phyloP scores from a whole-genome alignment of 2,329 filamentous ascomycete genomes.

The Teratosphaeria epicoccoides region DNA sequence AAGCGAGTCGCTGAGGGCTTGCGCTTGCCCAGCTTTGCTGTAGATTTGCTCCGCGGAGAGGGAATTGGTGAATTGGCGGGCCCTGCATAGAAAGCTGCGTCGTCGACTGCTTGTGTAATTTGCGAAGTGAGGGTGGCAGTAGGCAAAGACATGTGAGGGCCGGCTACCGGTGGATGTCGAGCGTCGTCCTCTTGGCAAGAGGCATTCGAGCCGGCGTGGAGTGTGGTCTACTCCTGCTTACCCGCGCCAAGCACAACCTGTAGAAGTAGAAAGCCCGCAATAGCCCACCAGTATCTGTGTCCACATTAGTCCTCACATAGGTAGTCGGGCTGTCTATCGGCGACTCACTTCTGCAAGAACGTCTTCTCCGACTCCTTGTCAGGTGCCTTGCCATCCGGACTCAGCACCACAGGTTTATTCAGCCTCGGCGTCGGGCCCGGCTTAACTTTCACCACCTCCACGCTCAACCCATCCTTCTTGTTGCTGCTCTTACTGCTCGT shows the following conservation, averaged over 20 bases:
- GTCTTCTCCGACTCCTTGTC: conserved; percentile 38
- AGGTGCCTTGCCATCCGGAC: conserved; percentile 44
- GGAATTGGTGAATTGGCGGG: too few species aligned
- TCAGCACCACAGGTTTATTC: conserved; percentile 46
- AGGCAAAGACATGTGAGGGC: too few species aligned
- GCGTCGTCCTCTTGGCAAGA: too few species aligned
- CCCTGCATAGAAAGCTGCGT: too few species aligned
- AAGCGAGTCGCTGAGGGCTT: too few species aligned
- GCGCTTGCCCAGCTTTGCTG: too few species aligned
- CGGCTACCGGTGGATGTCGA: too few species aligned
- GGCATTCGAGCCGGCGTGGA: too few species aligned
- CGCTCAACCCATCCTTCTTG: conserved; percentile 29
- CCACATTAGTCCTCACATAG: too few species aligned
- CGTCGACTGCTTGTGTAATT: too few species aligned
- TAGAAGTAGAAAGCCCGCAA: conserved; percentile 37
- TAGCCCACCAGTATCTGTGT: conserved; percentile 41
- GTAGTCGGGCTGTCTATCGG: background rate
- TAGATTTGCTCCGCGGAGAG: too few species aligned
- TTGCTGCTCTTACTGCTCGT: conserved; percentile 7
- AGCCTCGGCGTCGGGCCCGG: conserved; percentile 33
- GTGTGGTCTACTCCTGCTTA: conserved; percentile 15
- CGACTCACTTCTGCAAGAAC: conserved; percentile 41
- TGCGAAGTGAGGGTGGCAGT: too few species aligned
- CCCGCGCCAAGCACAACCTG: conserved; percentile 36
- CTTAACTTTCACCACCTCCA: conserved; percentile 31